These are phyloP conservation scores for Crucibulum cyathiforme DNA, from an alignment of 1,284 basidiomycete species.

Conservation along the genomic window DNA sequence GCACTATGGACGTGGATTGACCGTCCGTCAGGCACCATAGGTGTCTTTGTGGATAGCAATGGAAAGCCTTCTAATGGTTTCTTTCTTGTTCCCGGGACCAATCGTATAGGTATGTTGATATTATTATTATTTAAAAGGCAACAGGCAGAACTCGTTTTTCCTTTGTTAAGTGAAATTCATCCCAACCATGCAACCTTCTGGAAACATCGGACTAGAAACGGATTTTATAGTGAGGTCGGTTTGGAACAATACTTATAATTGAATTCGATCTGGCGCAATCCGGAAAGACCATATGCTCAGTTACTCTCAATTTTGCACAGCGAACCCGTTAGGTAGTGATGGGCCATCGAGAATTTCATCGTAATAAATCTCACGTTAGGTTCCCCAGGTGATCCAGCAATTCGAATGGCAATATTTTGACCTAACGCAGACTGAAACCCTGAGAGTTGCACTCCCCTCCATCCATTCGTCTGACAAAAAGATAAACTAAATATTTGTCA, in stretches of 20 bases:
- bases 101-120: slow-evolving; percentile 47
- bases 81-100: slow-evolving; percentile 57
- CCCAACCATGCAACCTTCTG: slow-evolving; percentile 44
- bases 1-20: slow-evolving; percentile 67
- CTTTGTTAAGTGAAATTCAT: slow-evolving; percentile 49
- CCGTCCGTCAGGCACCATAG: slow-evolving; percentile 59
- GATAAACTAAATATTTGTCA: too few relatives aligned
- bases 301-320: too few relatives aligned
- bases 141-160: neutral
- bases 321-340: too few relatives aligned
- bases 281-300: too few relatives aligned
- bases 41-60: slow-evolving; percentile 53
- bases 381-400: too few relatives aligned
- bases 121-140: neutral
- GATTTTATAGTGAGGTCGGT: slow-evolving; percentile 61
- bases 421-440: too few relatives aligned
- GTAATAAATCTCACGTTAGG: too few relatives aligned
- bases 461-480: too few relatives aligned
- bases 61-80: slow-evolving; percentile 55
- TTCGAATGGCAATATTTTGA: too few relatives aligned
- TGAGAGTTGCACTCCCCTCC: too few relatives aligned
- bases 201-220: slow-evolving; percentile 40
- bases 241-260: slow-evolving; percentile 61
- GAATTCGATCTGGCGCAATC: neutral
- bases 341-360: too few relatives aligned